Evolutionary conservation across 345 rosid species (phyloP), one percentile per base, ranked within the genome.

Genomic region (Melastoma malabathricum): DNA sequence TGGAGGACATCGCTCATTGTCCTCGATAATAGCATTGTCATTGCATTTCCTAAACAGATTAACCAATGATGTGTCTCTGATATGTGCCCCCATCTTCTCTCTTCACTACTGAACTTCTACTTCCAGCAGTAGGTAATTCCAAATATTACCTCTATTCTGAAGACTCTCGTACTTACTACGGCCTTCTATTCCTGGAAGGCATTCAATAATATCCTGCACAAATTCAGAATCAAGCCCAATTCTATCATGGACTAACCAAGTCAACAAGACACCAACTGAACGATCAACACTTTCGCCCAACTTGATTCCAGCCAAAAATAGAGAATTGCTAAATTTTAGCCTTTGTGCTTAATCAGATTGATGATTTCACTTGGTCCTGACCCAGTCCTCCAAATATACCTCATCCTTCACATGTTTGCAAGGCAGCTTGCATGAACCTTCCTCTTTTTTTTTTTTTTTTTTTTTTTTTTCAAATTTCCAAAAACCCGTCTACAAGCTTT

Each of bases 161-260:
- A 82, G 52, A 72, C 65, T 58, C 57, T 69, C 83, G 75, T 87
- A 92, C 31, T 56, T 70, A 49, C 72, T 64, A 72, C 98, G 87
- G 46, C 72, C 66, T 48, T 77, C 73, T 6, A 65, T 72, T 67
- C 77, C 88, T 66, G 93, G 93, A 70, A 92, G 80, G 54, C 59
- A 69, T 69, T 84, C 98, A 56, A 87, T 69, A 47, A 79, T 77
- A 73, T 92, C 95, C 59, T 72, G 95, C 61, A 92, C 95, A 81
- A 92, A 84, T 52, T 82, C 95, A 43, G 81, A 59, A 48, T 92
- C 98, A 64, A 92, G 55, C 48, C 98, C 98, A 75, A 79, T 87
- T 70, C 98, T 82, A 67, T 85, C 90, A 68, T 75, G 86, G 60
- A 67, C 79, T 63, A 84, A 71, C 98, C 98, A 87, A 62, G 72